Conservation (phyloP, 2,329 filamentous ascomycete species). For the Byssoonygena ceratinophila region DNA sequence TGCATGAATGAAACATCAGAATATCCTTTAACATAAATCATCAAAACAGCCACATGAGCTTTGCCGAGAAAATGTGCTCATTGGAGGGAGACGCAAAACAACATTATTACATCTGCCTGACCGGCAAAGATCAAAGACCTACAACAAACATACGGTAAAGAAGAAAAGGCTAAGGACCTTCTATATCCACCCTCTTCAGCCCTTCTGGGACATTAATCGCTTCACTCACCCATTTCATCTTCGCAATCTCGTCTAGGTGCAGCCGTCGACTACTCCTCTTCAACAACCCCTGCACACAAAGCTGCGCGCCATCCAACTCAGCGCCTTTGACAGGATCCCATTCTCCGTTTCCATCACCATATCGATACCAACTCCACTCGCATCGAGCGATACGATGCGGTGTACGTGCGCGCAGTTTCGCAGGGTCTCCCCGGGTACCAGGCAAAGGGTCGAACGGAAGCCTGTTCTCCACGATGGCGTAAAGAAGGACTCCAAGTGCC, state of each 20-base stretch:
- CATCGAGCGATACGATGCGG: slow-evolving; percentile 91
- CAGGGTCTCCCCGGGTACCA: slow-evolving; percentile 58
- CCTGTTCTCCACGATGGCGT: slow-evolving; percentile 84
- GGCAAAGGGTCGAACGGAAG: slow-evolving; percentile 87
- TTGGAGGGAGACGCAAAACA: background rate
- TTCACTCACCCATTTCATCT: slow-evolving; percentile 62
- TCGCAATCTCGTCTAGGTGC: slow-evolving; percentile 61
- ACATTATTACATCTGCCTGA: background rate
- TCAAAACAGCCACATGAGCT: background rate
- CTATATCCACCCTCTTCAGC: slow-evolving; percentile 44
- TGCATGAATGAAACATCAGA: background rate
- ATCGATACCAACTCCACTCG: slow-evolving; percentile 91
- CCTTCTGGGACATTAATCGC: slow-evolving; percentile 59
- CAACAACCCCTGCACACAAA: slow-evolving; percentile 72
- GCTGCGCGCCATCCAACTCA: slow-evolving; percentile 63
- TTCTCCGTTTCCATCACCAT: slow-evolving; percentile 71
- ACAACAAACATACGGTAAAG: background rate
- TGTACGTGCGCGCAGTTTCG: slow-evolving; percentile 66
- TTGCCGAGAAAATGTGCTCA: background rate
- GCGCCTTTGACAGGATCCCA: slow-evolving; percentile 61
- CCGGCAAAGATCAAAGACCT: background rate
- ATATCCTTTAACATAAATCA: background rate
- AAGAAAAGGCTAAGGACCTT: slow-evolving; percentile 30
- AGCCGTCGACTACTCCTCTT: slow-evolving; percentile 73
- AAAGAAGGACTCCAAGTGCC: slow-evolving; percentile 87